Percentiles rank a stretch among this genome's conserved stretches.
Conservation (phyloP, 371 early-diverging fungal species). For the Haplosporangium sp. region DNA sequence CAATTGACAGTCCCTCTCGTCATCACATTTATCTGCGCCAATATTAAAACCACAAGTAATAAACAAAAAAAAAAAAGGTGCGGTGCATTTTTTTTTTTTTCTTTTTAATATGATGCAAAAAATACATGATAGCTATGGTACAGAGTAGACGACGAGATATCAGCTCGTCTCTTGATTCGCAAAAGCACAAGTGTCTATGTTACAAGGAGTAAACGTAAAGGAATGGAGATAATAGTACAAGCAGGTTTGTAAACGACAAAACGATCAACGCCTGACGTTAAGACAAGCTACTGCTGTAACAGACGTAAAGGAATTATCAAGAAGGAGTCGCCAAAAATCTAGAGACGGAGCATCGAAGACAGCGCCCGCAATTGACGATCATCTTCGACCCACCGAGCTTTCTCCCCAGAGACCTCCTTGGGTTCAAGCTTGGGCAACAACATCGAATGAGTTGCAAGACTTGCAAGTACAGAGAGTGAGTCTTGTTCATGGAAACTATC, state of each 20-base stretch:
- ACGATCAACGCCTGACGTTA: slow-evolving; percentile 30
- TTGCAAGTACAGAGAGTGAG: slow-evolving; percentile 53
- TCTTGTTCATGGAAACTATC: slow-evolving; percentile 35
- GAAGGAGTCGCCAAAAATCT: slow-evolving; percentile 1
- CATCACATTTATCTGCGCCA: too few relatives aligned
- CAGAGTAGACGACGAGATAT: neutral
- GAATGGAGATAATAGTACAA: slow-evolving; percentile 4
- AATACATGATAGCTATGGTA: slow-evolving; percentile 8
- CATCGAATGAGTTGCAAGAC: slow-evolving; percentile 42
- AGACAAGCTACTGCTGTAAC: neutral
- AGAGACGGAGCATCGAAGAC: slow-evolving; percentile 57
- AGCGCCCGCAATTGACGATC: slow-evolving; percentile 61
- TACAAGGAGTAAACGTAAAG: slow-evolving; percentile 8
- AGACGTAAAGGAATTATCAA: slow-evolving; percentile 8
- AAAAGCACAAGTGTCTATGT: slow-evolving; percentile 7
- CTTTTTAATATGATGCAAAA: slow-evolving; percentile 1
- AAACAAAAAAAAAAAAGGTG: slow-evolving; percentile 17
- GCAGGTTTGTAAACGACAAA: slow-evolving; percentile 8
- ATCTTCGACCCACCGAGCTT: slow-evolving; percentile 60
- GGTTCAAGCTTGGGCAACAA: slow-evolving; percentile 50
- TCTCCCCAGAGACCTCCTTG: slow-evolving; percentile 59
- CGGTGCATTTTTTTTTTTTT: too few relatives aligned
- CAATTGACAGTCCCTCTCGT: too few relatives aligned
- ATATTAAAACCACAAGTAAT: neutral
- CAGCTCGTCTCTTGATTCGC: neutral